A percentile compares a stretch with the other conserved stretches of the same genome.
phyloP scores from a whole-genome alignment of 139 green algal species.

The Haematococcus lacustris region DNA sequence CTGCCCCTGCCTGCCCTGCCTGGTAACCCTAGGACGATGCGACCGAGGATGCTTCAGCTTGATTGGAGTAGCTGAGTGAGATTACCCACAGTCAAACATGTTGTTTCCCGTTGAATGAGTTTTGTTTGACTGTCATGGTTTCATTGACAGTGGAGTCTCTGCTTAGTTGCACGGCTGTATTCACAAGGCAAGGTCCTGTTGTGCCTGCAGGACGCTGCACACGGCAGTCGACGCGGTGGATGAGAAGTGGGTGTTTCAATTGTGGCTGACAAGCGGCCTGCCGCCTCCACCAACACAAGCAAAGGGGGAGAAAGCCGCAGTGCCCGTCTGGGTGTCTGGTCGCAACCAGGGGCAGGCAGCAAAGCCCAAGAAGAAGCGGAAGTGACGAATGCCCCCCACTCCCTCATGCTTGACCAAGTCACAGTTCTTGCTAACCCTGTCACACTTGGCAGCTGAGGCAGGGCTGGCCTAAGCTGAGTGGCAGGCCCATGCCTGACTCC shows the following conservation, averaged over 20 bases:
- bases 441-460: too few species aligned
- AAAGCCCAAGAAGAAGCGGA: too few species aligned
- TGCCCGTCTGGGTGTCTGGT: too few species aligned
- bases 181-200: neutral
- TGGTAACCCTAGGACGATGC: neutral
- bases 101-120: neutral
- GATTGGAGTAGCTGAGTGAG: neutral
- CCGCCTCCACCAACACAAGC: constrained; percentile 2
- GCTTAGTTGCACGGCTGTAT: neutral
- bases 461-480: too few species aligned
- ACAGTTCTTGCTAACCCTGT: too few species aligned
- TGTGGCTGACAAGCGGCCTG: constrained; percentile 52
- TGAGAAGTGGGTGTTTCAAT: constrained; percentile 69
- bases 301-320: too few species aligned
- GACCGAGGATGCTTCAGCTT: neutral
- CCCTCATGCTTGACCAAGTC: too few species aligned
- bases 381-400: too few species aligned
- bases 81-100: neutral
- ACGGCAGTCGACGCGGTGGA: constrained; percentile 54
- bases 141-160: neutral
- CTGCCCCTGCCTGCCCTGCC: too few species aligned
- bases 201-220: constrained; percentile 51
- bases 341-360: too few species aligned
- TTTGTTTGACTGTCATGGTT: neutral
- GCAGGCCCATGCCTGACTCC: too few species aligned